Conservation (phyloP, 2,329 filamentous ascomycete genomes). For the Colletotrichum incanum region DNA sequence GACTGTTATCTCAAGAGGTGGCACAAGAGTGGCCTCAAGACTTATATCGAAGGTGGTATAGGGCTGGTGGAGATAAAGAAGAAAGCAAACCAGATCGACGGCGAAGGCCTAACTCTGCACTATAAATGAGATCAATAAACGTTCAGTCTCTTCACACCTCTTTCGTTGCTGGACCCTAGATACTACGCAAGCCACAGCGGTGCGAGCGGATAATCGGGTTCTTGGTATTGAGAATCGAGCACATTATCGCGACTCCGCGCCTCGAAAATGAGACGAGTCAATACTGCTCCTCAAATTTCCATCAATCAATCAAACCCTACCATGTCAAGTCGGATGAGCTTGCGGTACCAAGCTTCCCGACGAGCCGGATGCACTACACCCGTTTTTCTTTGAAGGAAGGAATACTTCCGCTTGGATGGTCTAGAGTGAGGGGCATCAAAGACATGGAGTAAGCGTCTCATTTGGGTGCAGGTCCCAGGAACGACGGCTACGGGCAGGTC, state of each 20-base stretch:
- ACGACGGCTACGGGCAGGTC: background rate
- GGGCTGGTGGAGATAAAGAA: constrained; percentile 1
- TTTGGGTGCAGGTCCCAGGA: constrained; percentile 38
- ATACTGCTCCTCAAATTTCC: constrained; percentile 18
- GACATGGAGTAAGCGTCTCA: background rate
- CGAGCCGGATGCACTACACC: constrained; percentile 30
- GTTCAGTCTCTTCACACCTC: background rate
- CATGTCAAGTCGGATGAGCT: background rate
- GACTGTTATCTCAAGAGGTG: background rate
- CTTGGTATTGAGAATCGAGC: background rate
- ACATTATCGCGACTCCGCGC: constrained; percentile 10
- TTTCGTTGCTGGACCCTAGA: background rate
- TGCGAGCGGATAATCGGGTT: background rate
- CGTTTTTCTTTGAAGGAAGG: constrained; percentile 26
- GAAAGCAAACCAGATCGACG: background rate
- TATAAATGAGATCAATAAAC: constrained; percentile 27
- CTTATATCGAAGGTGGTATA: constrained; percentile 18
- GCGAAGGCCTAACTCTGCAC: background rate
- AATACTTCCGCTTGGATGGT: constrained; percentile 33
- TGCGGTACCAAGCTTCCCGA: constrained; percentile 18
- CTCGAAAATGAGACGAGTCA: constrained; percentile 12
- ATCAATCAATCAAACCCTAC: constrained; percentile 29
- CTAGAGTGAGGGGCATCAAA: background rate
- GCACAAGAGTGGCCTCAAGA: background rate
- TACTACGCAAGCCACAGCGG: background rate